A percentile compares a stretch with the other conserved stretches of the same genome.
phyloP scores from a whole-genome alignment of 371 early-diverging fungal genomes.

The Apophysomyces ossiformis region DNA sequence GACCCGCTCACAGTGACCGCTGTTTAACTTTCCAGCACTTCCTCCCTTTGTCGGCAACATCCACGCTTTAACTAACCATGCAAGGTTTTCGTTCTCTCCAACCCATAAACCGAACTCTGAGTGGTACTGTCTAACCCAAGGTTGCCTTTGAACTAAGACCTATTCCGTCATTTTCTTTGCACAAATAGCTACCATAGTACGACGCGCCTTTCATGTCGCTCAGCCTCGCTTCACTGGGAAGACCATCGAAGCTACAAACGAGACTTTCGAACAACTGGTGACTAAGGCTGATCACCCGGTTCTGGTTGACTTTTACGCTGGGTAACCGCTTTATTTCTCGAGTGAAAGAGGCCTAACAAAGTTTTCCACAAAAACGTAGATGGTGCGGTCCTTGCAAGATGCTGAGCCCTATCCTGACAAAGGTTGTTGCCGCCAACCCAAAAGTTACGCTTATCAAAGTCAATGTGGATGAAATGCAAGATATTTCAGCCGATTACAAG shows the following conservation, averaged over 20 bases:
- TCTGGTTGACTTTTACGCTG: slow-evolving; percentile 83
- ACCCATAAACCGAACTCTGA: not conserved
- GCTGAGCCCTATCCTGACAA: slow-evolving; percentile 68
- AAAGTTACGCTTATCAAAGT: slow-evolving; percentile 75
- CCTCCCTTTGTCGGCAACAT: not conserved
- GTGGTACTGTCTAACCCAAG: not conserved
- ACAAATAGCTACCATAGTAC: not conserved
- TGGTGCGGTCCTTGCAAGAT: slow-evolving; percentile 88
- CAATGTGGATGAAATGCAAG: slow-evolving; percentile 66
- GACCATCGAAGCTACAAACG: slow-evolving; percentile 51
- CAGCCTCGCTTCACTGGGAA: slow-evolving; percentile 47
- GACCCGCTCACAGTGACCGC: too few species aligned
- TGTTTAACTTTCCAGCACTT: not conserved
- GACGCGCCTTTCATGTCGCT: slow-evolving; percentile 38
- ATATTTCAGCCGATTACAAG: slow-evolving; percentile 63
- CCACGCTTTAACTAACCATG: not conserved
- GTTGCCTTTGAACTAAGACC: not conserved
- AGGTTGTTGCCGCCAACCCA: slow-evolving; percentile 63
- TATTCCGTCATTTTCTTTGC: not conserved
- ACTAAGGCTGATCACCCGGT: slow-evolving; percentile 63
- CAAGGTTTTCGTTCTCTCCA: not conserved
- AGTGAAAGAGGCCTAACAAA: not conserved
- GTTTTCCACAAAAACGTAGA: slow-evolving; percentile 28
- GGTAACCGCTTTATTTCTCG: slow-evolving; percentile 41
- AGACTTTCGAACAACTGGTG: slow-evolving; percentile 56